A percentile compares a stretch with the other conserved stretches of the same genome.
These are phyloP conservation scores for Thelonectria blattea DNA, from an alignment of 2,329 filamentous ascomycete species.

Conservation along the genomic window DNA sequence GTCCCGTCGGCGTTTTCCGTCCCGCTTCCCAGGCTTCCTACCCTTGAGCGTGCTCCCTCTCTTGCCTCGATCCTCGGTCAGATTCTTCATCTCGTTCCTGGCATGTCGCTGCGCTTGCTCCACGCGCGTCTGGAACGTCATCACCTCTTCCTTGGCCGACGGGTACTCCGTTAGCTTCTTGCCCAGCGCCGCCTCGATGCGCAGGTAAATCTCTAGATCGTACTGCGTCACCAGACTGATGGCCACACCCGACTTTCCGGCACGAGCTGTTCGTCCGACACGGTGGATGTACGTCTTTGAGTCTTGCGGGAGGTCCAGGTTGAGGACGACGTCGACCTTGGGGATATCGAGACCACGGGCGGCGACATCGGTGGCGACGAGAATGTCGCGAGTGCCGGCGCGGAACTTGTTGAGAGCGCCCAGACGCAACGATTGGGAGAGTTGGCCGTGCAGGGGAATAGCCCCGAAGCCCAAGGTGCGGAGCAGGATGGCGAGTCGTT, in stretches of 20 bases:
- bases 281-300: conserved; percentile 91
- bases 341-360: conserved; percentile 92
- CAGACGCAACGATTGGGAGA: conserved; percentile 85
- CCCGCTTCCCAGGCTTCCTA: conserved; percentile 51
- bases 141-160: conserved; percentile 80
- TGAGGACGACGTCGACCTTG: conserved; percentile 85
- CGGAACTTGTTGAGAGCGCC: conserved; percentile 92
- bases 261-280: conserved; percentile 86
- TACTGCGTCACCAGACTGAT: conserved; percentile 87
- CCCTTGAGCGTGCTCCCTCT: conserved; percentile 51
- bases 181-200: conserved; percentile 83
- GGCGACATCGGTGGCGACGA: conserved; percentile 94
- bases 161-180: conserved; percentile 75
- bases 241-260: conserved; percentile 82
- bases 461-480: conserved; percentile 86
- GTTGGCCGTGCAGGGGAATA: conserved; percentile 90
- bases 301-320: conserved; percentile 83
- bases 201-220: conserved; percentile 78
- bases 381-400: conserved; percentile 77
- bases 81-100: conserved; percentile 78
- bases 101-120: conserved; percentile 84
- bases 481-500: conserved; percentile 82
- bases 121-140: conserved; percentile 78
- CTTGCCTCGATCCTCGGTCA: conserved; percentile 72
- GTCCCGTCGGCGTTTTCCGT: conserved; percentile 54